Base-by-base conservation (phyloP, 371 early-diverging fungal species). In the Actinomortierella ambigua region DNA sequence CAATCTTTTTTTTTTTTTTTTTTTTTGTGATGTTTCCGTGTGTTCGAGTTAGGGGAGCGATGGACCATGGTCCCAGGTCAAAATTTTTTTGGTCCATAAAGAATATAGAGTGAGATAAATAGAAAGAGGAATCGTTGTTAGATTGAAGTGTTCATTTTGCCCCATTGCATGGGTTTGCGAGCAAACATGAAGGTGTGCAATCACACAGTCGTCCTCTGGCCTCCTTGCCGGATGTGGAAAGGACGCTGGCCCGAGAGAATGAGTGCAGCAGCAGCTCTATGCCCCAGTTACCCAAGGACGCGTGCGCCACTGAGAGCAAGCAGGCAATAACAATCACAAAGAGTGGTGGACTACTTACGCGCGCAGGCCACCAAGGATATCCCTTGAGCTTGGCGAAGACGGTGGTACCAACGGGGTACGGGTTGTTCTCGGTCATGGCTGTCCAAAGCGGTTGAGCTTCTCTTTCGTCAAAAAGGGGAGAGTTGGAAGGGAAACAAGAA, bases 311-410 rank as follows among this genome's bases (percentile, higher is more conserved):
- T 34, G 34, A 34, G 34, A 11, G 34, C 34, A 34, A 34, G 34
- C 34, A 34, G 34, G 11, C 4, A 34, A 34, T 11, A 34, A 34
- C 11, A 34, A 34, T 34, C 34, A 34, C 11, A 34, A 34, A n/a
- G n/a, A n/a, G n/a, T n/a, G 15, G 26, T 24, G 42, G 44, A 39
- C 15, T 40, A 77, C 82, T 81, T 85, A 89, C 91, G 69, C 84
- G 82, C 49, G 87, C 87, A 15, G 91, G 91, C 91, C 91, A 91
- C 89, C 90, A 91, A 8, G 91, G 91, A 65, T 85, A 91, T 14
- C 90, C 90, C 69, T 88, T 88, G 43, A 91, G 66, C 59, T 88
- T 88, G 11, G 90, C 91, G 79, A 86, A 89, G 54, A 89, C 88
- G 50, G 80, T 81, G 26, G 81, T 83, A 48, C 88, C 89, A 59